These are phyloP conservation scores for Calycina marina DNA, from an alignment of 2,329 filamentous ascomycete species.

Conservation along the genomic window DNA sequence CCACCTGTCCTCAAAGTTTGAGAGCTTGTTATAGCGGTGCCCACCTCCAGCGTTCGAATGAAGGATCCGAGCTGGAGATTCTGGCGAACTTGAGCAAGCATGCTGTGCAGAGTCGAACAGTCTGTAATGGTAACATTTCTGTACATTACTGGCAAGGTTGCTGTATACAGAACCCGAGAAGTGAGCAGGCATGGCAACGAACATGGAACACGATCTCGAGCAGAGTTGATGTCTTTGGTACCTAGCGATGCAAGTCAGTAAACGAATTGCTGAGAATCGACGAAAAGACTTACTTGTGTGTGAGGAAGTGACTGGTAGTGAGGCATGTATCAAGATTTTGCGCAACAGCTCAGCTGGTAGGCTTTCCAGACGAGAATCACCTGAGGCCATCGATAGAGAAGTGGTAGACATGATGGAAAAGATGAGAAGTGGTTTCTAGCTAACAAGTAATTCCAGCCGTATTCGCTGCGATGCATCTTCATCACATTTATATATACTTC, in stretches of 20 bases:
- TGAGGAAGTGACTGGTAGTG: slow-evolving; percentile 1
- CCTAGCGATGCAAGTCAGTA: not conserved
- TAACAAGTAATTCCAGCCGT: not conserved
- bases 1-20: slow-evolving; percentile 54
- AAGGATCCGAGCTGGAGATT: slow-evolving; percentile 9
- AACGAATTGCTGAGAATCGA: not conserved
- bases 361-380: slow-evolving; percentile 41
- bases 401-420: not conserved
- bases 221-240: slow-evolving; percentile 38
- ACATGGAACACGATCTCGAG: slow-evolving; percentile 34
- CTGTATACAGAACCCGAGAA: slow-evolving; percentile 53
- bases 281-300: not conserved
- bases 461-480: not conserved
- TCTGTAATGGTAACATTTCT: slow-evolving; percentile 66
- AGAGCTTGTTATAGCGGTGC: slow-evolving; percentile 47
- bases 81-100: slow-evolving; percentile 31
- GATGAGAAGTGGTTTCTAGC: not conserved
- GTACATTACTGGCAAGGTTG: slow-evolving; percentile 60
- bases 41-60: not conserved
- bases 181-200: slow-evolving; percentile 57
- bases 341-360: slow-evolving; percentile 55
- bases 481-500: not conserved
- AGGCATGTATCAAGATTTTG: slow-evolving; percentile 27
- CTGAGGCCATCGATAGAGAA: no score
- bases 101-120: slow-evolving; percentile 63